A percentile compares a stretch with the other conserved stretches of the same genome.
These are phyloP conservation scores for Myriosclerotinia scirpicola DNA, from an alignment of 2,329 filamentous ascomycete species.

Conservation along the genomic window DNA sequence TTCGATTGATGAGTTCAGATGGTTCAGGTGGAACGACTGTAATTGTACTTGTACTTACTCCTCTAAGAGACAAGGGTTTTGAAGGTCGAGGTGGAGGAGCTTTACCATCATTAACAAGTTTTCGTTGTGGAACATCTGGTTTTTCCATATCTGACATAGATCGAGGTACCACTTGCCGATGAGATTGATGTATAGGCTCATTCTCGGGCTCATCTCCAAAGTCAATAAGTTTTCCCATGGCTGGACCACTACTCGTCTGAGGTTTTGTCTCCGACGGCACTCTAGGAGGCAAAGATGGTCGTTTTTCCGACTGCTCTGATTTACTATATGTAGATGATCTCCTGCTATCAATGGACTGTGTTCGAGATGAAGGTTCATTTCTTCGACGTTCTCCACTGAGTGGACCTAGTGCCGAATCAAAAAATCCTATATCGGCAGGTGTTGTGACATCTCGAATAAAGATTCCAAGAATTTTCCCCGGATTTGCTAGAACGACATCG, in stretches of 20 bases:
- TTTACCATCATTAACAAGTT: constrained; percentile 29
- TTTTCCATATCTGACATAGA: constrained; percentile 36
- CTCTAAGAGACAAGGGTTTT: constrained; percentile 58
- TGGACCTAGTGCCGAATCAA: constrained; percentile 54
- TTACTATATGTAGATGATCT: constrained; percentile 24
- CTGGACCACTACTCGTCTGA: constrained; percentile 41
- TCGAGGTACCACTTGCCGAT: constrained; percentile 34
- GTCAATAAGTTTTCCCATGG: constrained; percentile 61
- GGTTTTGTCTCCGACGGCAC: constrained; percentile 31
- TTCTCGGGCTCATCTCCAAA: constrained; percentile 54
- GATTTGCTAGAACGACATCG: constrained; percentile 82
- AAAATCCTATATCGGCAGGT: constrained; percentile 69
- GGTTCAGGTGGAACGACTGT: constrained; percentile 38
- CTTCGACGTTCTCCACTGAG: constrained; percentile 34
- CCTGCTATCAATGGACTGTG: constrained; percentile 30
- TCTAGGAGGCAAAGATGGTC: constrained; percentile 36
- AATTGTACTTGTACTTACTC: constrained; percentile 38
- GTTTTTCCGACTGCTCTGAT: constrained; percentile 29
- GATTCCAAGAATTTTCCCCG: constrained; percentile 75
- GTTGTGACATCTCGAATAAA: constrained; percentile 97
- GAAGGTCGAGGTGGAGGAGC: constrained; percentile 55
- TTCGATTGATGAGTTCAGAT: constrained; percentile 45
- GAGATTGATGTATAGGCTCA: constrained; percentile 42
- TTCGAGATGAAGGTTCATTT: constrained; percentile 26
- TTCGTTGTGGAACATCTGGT: constrained; percentile 39